Evolutionary conservation across 1,284 basidiomycete genomes (phyloP).

Genomic region (Somion occarium): DNA sequence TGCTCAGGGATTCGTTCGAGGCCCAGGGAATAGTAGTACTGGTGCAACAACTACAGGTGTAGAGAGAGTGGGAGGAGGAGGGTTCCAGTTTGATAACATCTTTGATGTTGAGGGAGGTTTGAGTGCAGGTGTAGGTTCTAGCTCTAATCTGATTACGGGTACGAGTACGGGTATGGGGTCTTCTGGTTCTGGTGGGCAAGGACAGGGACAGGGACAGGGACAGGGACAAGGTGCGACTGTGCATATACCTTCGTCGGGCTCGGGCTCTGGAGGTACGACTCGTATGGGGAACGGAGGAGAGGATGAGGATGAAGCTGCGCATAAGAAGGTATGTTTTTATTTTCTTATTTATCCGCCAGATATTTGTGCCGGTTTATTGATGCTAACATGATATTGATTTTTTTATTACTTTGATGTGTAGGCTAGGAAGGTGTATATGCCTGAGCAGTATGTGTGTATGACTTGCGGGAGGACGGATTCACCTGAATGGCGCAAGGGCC

Average conservation of each 20-base stretch:
- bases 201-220: slow-evolving; percentile 5
- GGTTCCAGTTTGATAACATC: slow-evolving; percentile 2
- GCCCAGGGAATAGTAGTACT: too few species aligned
- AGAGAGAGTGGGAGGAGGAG: background rate
- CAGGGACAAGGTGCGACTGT: background rate
- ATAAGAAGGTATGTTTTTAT: slow-evolving; percentile 43
- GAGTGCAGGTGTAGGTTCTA: background rate
- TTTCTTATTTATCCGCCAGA: too few species aligned
- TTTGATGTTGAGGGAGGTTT: background rate
- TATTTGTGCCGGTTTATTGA: background rate
- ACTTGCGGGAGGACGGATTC: slow-evolving; percentile 79
- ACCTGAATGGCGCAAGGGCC: slow-evolving; percentile 84
- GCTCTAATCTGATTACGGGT: background rate
- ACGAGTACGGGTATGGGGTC: background rate
- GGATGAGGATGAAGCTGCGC: slow-evolving; percentile 13
- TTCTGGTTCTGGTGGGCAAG: too few species aligned
- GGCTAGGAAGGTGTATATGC: slow-evolving; percentile 46
- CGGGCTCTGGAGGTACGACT: too few species aligned
- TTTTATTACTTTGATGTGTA: too few species aligned
- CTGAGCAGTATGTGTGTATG: slow-evolving; percentile 70
- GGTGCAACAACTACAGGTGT: background rate
- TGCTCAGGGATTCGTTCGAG: too few species aligned
- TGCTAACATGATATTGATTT: background rate
- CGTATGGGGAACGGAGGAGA: background rate
- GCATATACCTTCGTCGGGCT: too few species aligned